Conservation (phyloP, 805 yeast genomes). For the Zygosaccharomyces pseudorouxii region DNA sequence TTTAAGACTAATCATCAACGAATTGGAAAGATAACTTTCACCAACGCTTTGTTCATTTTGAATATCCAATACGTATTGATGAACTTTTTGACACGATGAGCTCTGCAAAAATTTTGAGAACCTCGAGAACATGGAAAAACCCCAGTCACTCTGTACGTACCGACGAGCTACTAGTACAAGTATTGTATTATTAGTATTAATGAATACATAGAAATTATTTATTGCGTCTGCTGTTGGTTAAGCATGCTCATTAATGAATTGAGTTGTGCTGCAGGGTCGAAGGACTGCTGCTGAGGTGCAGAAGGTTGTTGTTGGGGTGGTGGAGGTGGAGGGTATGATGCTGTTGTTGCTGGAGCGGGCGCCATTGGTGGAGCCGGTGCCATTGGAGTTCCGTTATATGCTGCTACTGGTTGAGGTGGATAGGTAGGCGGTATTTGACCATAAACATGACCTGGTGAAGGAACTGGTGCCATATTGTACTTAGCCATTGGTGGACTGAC, state of each 20-base stretch:
- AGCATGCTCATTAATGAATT: conserved; percentile 42
- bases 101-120: conserved; percentile 1
- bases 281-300: conserved; percentile 23
- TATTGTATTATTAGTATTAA: background rate
- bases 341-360: conserved; percentile 15
- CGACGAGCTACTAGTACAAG: background rate
- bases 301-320: conserved; percentile 17
- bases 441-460: conserved; percentile 19
- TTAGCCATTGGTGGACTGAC: conserved; percentile 32
- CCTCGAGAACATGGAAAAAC: background rate
- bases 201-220: background rate
- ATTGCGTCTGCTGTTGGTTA: conserved; percentile 35
- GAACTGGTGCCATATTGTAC: conserved; percentile 15
- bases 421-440: conserved; percentile 22
- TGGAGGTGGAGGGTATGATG: conserved; percentile 15
- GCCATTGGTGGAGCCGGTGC: conserved; percentile 14
- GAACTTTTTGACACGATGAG: background rate
- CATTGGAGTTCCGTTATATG: conserved; percentile 13
- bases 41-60: no score
- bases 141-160: background rate
- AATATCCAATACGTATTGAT: background rate
- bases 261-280: conserved; percentile 39
- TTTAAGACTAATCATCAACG: conserved; percentile 9
- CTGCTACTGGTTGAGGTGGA: conserved; percentile 15
- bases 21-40: background rate